Conservation (phyloP, 768 basidiomycete species). For the Kwoniella sp. region DNA sequence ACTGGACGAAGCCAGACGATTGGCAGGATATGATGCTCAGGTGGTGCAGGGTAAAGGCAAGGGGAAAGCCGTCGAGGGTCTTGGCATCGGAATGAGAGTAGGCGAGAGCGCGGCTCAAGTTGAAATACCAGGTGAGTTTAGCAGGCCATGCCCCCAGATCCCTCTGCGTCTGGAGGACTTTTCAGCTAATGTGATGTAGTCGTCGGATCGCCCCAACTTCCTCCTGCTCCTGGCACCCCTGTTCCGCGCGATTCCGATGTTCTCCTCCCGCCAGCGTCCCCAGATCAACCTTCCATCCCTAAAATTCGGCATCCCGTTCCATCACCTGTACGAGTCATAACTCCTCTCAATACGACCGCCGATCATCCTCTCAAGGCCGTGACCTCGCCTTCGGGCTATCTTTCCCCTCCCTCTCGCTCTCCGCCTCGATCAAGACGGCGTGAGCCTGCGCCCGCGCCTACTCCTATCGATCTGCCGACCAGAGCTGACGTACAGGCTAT, state of each 20-base stretch:
- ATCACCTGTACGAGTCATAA: conserved; percentile 46
- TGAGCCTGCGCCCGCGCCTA: conserved; percentile 41
- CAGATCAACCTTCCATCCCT: conserved; percentile 35
- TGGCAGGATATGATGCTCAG: conserved; percentile 35
- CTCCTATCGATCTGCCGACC: conserved; percentile 54
- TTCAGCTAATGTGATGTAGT: conserved; percentile 24
- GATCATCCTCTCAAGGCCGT: conserved; percentile 39
- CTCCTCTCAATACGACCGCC: conserved; percentile 37
- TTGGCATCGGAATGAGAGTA: conserved; percentile 48
- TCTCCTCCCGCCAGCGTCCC: conserved; percentile 51
- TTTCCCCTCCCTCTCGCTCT: conserved; percentile 50
- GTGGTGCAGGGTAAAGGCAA: conserved; percentile 30
- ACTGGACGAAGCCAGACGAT: conserved; percentile 41
- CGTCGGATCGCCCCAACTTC: conserved; percentile 40
- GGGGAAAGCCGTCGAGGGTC: conserved; percentile 30
- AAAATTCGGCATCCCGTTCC: conserved; percentile 29
- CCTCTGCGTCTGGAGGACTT: neutral
- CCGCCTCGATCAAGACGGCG: conserved; percentile 26
- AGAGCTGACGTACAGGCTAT: conserved; percentile 56
- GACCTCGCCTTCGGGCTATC: conserved; percentile 32
- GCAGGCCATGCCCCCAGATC: neutral
- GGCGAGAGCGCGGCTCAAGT: conserved; percentile 48
- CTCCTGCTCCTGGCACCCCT: conserved; percentile 42
- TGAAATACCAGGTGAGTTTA: conserved; percentile 52
- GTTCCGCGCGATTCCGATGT: conserved; percentile 43